These are phyloP conservation scores for Chaetomium tenue DNA, from an alignment of 495 filamentous ascomycete genomes.

Conservation along the genomic window DNA sequence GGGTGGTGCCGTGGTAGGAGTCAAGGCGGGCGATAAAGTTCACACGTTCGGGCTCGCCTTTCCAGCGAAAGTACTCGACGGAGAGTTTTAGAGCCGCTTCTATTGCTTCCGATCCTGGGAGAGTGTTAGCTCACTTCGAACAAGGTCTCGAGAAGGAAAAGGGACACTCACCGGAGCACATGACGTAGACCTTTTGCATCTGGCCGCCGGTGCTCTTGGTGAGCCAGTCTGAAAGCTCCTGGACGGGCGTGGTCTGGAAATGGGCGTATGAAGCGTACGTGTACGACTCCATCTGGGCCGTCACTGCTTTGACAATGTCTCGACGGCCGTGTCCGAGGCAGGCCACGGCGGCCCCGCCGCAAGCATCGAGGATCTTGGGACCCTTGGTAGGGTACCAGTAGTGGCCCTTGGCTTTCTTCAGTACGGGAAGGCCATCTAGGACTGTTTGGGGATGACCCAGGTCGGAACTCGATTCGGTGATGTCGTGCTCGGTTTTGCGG, in stretches of 20 bases:
- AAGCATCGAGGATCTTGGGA: conserved; percentile 58
- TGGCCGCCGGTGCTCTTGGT: conserved; percentile 43
- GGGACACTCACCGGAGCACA: conserved; percentile 52
- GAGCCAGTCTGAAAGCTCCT: conserved; percentile 41
- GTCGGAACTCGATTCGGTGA: conserved; percentile 6
- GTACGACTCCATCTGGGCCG: conserved; percentile 34
- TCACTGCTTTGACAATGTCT: conserved; percentile 40
- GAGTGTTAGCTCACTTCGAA: background rate
- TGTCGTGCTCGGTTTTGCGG: conserved; percentile 10
- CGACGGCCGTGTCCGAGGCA: conserved; percentile 50
- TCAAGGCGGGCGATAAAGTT: conserved; percentile 62
- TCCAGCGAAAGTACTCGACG: conserved; percentile 60
- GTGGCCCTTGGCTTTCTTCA: conserved; percentile 31
- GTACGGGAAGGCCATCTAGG: conserved; percentile 4
- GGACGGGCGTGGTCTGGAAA: conserved; percentile 39
- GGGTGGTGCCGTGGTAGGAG: conserved; percentile 70
- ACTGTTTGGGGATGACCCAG: background rate
- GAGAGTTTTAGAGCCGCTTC: conserved; percentile 68
- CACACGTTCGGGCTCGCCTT: conserved; percentile 30
- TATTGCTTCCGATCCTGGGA: conserved; percentile 65
- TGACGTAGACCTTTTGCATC: conserved; percentile 48
- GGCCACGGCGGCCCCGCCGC: conserved; percentile 50
- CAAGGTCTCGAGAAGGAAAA: background rate
- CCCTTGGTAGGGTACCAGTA: conserved; percentile 49
- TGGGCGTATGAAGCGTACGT: conserved; percentile 47